Evolutionary conservation across 2,329 filamentous ascomycete species (phyloP).

Genomic region (Knufia fluminis): DNA sequence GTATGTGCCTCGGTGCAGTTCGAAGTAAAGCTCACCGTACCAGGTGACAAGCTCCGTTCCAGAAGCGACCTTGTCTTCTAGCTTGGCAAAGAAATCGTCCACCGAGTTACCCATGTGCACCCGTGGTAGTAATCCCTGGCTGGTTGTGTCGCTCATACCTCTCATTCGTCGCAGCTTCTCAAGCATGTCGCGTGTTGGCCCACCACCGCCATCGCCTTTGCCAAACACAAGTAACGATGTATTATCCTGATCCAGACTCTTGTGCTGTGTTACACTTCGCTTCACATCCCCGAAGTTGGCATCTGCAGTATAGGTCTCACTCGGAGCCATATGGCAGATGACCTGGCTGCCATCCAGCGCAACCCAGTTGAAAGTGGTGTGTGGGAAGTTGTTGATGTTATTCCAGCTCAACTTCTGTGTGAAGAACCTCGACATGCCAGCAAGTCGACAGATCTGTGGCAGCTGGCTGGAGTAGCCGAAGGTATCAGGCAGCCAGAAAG

Average conservation of each 20-base stretch:
- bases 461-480: constrained; percentile 96
- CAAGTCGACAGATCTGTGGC: constrained; percentile 81
- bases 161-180: constrained; percentile 91
- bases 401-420: constrained; percentile 99
- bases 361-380: constrained; percentile 99
- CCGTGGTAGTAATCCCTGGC: constrained; percentile 59
- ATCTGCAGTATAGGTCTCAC: constrained; percentile 90
- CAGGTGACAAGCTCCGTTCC: constrained; percentile 75
- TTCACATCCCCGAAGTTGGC: constrained; percentile 92
- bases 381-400: constrained; percentile 98
- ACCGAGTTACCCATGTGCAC: constrained; percentile 83
- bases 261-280: constrained; percentile 83
- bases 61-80: constrained; percentile 65
- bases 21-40: constrained; percentile 98
- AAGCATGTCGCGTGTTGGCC: constrained; percentile 84
- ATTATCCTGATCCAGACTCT: constrained; percentile 86
- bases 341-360: constrained; percentile 91
- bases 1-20: constrained; percentile 92
- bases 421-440: constrained; percentile 94
- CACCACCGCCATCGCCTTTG: constrained; percentile 92
- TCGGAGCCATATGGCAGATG: constrained; percentile 92
- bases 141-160: constrained; percentile 79
- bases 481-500: constrained; percentile 96
- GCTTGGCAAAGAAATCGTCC: constrained; percentile 82
- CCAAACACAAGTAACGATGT: constrained; percentile 89